These are phyloP conservation scores for Phytophthora podocarpi DNA, from an alignment of 352 stramenopile species.

Conservation along the genomic window DNA sequence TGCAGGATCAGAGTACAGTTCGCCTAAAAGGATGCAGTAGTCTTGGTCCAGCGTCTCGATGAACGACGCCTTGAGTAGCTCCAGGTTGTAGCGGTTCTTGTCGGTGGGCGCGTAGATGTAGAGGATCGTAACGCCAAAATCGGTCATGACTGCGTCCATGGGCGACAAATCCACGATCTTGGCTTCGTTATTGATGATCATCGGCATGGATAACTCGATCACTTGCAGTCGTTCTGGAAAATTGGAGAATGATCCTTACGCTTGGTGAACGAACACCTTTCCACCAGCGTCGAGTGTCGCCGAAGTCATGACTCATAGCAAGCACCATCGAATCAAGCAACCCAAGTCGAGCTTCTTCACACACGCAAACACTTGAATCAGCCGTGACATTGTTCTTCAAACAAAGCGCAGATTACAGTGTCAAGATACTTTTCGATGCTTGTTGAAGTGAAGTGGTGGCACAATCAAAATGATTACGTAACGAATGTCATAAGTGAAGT, in stretches of 20 bases:
- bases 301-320: too few species aligned
- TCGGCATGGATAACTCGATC: neutral
- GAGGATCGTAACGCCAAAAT: neutral
- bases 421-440: slow-evolving; percentile 4
- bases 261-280: too few species aligned
- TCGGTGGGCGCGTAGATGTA: slow-evolving; percentile 1
- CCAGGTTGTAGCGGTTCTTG: neutral
- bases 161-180: slow-evolving; percentile 1
- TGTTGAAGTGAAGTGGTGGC: too few species aligned
- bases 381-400: too few species aligned
- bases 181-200: neutral
- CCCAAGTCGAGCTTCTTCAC: too few species aligned
- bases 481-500: too few species aligned
- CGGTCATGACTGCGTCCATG: slow-evolving; percentile 4
- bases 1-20: neutral
- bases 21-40: neutral
- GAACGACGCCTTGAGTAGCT: neutral
- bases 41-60: neutral
- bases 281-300: too few species aligned
- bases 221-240: neutral
- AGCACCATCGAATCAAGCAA: too few species aligned
- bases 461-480: neutral
- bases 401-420: neutral
- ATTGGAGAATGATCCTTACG: slow-evolving; percentile 4
- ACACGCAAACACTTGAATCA: too few species aligned